Evolutionary conservation across 257 asterid species (phyloP), one percentile per base, ranked within the genome.

Genomic region (Fraxinus anomala): DNA sequence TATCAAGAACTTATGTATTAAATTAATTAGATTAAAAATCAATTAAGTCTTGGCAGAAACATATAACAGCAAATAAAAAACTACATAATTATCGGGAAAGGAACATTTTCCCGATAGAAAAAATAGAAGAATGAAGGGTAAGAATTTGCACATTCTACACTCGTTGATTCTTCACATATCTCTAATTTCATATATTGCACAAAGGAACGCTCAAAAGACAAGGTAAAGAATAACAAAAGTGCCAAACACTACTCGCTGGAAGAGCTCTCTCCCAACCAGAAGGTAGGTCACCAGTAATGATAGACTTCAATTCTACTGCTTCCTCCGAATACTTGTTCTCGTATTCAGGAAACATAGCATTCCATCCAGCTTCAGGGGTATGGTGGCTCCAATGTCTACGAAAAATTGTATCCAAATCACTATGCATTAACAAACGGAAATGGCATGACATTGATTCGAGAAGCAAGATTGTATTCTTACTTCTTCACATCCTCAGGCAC

Each of bases 401-500:
- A 6, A 80, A 36, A 69, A 59, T 73, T 77, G 78, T 72, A 76
- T 40, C 70, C 65, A 72, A 40, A 80, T 71, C 33, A 36, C 28
- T 65, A 73, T 65, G 42, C 72, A 68, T 40, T 78, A 5, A 76
- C 40, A 47, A 33, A 72, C 68, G 10, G 51, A 36, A 36, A 77
- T 73, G 40, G n/a, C 37, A 30, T 65, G 28, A 49, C 66, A 75
- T 24, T 16, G 42, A 73, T 21, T 40, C 42, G 10, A 47, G 67
- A 54, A 81, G 65, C 42, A 30, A 75, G 74, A 36, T 21, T 34
- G 74, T 6, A 28, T 36, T 33, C 83, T 1, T 30, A 30, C 4
- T 78, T 87, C 89, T 92, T 92, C 79, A 92, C 97, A 56, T 92
- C 97, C 74, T 91, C 97, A 9, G 97, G 97, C 77, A 91, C 96